These are phyloP conservation scores for Euphorbia schlechtendalii DNA, from an alignment of 441 rosid genomes.

Conservation along the genomic window DNA sequence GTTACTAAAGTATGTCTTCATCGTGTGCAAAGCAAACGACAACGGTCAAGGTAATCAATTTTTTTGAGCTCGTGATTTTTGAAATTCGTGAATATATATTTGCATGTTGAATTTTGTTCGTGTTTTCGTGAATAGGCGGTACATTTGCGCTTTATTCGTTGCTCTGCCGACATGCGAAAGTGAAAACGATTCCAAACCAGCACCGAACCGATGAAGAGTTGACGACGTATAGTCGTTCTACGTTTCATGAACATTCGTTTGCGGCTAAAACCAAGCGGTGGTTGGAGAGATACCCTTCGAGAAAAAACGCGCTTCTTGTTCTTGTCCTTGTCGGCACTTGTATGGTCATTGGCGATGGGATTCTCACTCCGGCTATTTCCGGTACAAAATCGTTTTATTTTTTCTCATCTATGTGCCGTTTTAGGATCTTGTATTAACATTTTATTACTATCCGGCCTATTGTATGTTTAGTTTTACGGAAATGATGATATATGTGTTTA, in stretches of 20 bases:
- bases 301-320: constrained; percentile 62
- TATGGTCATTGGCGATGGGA: constrained; percentile 97
- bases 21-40: constrained; percentile 83
- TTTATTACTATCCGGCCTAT: too few species aligned
- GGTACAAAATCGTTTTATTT: too few species aligned
- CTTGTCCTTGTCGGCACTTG: constrained; percentile 88
- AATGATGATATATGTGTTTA: too few species aligned
- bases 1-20: constrained; percentile 73
- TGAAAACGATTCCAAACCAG: constrained; percentile 88
- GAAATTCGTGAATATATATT: background rate
- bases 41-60: constrained; percentile 80
- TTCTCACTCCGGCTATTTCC: constrained; percentile 96
- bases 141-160: constrained; percentile 85
- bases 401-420: too few species aligned
- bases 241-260: constrained; percentile 67
- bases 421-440: too few species aligned
- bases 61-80: too few species aligned
- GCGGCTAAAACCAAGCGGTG: constrained; percentile 85
- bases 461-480: too few species aligned
- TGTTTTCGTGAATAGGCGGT: constrained; percentile 51
- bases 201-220: constrained; percentile 90
- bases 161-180: constrained; percentile 92
- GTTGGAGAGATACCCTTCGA: constrained; percentile 54
- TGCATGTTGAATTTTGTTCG: too few species aligned
- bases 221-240: constrained; percentile 80